Conservation (phyloP, 1,284 basidiomycete genomes). For the Malassezia psittaci region DNA sequence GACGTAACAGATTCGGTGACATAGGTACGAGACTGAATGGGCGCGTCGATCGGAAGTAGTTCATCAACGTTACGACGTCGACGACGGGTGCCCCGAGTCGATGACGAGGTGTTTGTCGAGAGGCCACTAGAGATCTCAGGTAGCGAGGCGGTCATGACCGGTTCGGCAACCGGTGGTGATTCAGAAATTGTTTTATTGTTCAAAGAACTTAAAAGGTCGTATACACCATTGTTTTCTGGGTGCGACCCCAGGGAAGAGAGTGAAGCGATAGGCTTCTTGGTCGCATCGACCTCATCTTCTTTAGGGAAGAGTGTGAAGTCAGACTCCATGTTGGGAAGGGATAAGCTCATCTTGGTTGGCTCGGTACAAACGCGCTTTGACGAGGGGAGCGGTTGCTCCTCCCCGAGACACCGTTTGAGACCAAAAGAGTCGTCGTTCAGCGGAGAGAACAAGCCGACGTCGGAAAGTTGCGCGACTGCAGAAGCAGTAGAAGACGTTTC, state of each 20-base stretch:
- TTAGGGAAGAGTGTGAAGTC: conserved; percentile 17
- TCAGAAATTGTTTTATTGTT: background rate
- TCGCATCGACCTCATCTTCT: conserved; percentile 1
- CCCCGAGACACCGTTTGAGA: background rate
- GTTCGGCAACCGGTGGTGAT: background rate
- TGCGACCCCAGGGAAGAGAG: background rate
- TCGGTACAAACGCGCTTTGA: background rate
- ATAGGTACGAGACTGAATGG: conserved; percentile 43
- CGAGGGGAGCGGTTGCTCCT: background rate
- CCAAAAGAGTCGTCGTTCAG: background rate
- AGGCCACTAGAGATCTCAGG: background rate
- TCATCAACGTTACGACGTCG: conserved; percentile 31
- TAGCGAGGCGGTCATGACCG: background rate
- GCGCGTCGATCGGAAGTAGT: conserved; percentile 43
- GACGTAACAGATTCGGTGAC: conserved; percentile 42
- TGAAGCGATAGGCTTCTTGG: background rate
- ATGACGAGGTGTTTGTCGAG: background rate
- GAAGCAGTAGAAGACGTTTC: background rate
- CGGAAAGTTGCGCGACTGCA: background rate
- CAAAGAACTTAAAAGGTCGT: conserved; percentile 7
- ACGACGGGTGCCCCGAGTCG: conserved; percentile 28
- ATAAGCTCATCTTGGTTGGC: background rate
- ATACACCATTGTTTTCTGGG: background rate
- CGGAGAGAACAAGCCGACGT: conserved; percentile 3
- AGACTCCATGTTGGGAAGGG: background rate